Evolutionary conservation across 495 filamentous ascomycete species (phyloP), one percentile per base, ranked within the genome.

Genomic region (Penicillium lagena): DNA sequence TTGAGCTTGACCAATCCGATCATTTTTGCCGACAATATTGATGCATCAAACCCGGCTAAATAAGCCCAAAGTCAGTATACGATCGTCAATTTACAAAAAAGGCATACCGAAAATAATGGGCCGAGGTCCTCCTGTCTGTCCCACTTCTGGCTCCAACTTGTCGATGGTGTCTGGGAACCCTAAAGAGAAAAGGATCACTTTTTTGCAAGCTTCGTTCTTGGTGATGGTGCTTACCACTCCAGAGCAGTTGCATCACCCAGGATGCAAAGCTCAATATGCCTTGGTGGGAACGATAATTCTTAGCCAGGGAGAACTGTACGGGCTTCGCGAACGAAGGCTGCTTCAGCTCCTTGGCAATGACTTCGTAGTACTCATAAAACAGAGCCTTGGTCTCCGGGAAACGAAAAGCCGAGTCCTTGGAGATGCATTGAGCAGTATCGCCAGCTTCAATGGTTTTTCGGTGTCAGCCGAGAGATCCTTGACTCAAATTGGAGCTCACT

Each of bases 391-490:
- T 52, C 46, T 69, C 67, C 2, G 52, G 43, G 35, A 73, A 73
- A 1, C 68, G 62, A 27, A 72, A 73, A 1, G 55, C 65, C 0
- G 66, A 62, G 12, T 73, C 70, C 28, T 68, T 62, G 2, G 71
- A 71, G 27, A 73, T 72, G 10, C 62, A 63, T 49, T 73, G 70
- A 0, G 69, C 70, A 0, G 67, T 72, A 38, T 73, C 70, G 1
- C 70, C 70, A 5, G 70, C 65, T 67, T 10, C 15, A 34, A 7
- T 15, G 22, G 4, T 2, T 36, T 15, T 42, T 11, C n/a, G 40
- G 33, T 35, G 22, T 22, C 22, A 30, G 31, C 17, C n/a, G 1
- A 11, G 5, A 9, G 27, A 36, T 14, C 27, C 32, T 34, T 34
- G 32, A 34, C 32, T 10, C 32, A 3, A 34, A 34, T 12, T 12